Base-by-base conservation (phyloP, 2,329 filamentous ascomycete genomes). In the Microascus cirrosus region DNA sequence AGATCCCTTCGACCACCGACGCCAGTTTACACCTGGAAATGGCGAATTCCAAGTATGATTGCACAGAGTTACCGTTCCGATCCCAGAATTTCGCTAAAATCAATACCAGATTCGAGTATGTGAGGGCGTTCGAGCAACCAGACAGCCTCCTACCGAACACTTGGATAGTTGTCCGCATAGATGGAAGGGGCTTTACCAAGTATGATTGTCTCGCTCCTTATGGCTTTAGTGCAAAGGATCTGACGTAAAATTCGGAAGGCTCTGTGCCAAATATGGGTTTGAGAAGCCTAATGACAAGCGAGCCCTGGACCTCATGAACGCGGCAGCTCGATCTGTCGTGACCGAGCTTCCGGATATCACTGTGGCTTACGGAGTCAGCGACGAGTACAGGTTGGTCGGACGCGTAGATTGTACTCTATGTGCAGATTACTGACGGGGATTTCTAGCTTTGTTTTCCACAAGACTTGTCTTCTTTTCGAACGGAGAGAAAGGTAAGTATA, bases 161-260 rank as follows among this genome's bases (percentile, higher is more conserved):
- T 28, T 99, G 92, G 91, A 87, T 97, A 59, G 90, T 97, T 22
- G 85, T 99, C 58, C 86, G 94, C 60, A 86, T 99, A 66, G 94
- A 99, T 73, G 94, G 94, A 25, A 82, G 93, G 62, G 92, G 91
- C 20, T 99, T 99, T 73, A 94, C 92, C 66, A 96, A 95, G 90
- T 95, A 75, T 68, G 71, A 35, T 39, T 7, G n/a, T 18, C 13
- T 24, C 3, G 24, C n/a, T 39, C 42, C 54, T 12, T 35, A 10
- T 22, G 20, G 7, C 7, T 53, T 25, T 51, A n/a, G 7, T 34
- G 22, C 2, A n/a, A 48, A 13, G 24, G 45, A 24, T 24, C 20
- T 50, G 22, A 50, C 22, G 25, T 36, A 22, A 15, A 34, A 20
- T 32, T 35, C n/a, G 25, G 11, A 61, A 95, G 89, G 67, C 84